Conservation (phyloP, 192 early-diverging fungal species). For the Coemansia sp. region DNA sequence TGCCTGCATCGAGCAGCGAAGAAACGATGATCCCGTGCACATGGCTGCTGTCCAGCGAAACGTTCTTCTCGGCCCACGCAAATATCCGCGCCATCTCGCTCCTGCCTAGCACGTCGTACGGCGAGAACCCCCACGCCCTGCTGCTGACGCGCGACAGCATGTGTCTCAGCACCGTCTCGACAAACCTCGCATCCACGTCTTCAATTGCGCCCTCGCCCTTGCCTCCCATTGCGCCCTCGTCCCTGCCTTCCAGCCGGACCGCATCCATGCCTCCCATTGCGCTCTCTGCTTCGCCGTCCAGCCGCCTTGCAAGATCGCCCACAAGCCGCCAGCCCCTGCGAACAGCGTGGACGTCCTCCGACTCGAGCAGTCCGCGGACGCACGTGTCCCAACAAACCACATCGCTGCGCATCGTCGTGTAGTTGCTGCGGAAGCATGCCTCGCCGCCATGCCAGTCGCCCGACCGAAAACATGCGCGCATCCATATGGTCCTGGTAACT, state of each 20-base stretch:
- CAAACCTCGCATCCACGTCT: constrained; percentile 18
- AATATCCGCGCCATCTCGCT: constrained; percentile 9
- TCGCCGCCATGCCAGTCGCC: constrained; percentile 24
- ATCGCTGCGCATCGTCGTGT: constrained; percentile 11
- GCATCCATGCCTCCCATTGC: constrained; percentile 5
- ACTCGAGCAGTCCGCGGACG: constrained; percentile 27
- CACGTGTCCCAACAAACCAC: constrained; percentile 41
- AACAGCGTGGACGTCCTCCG: constrained; percentile 9
- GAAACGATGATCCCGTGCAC: constrained; percentile 23
- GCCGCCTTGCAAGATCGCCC: constrained; percentile 15
- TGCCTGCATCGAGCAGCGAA: constrained; percentile 15
- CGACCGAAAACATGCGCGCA: constrained; percentile 45
- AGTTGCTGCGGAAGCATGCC: constrained; percentile 19
- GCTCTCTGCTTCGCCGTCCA: background rate
- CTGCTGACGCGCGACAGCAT: constrained; percentile 11
- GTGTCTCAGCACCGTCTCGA: constrained; percentile 34
- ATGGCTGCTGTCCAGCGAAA: constrained; percentile 17
- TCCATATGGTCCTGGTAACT: constrained; percentile 39
- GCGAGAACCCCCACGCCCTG: background rate
- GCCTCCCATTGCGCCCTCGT: no score
- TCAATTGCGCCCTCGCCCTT: no score
- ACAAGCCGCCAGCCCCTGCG: constrained; percentile 35
- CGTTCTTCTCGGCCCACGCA: constrained; percentile 19
- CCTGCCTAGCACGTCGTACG: constrained; percentile 11
- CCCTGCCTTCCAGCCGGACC: background rate